Evolutionary conservation across 768 basidiomycete genomes (phyloP), one percentile per base, ranked within the genome.

Genomic region (Rhodosporidiobolus odoratus): DNA sequence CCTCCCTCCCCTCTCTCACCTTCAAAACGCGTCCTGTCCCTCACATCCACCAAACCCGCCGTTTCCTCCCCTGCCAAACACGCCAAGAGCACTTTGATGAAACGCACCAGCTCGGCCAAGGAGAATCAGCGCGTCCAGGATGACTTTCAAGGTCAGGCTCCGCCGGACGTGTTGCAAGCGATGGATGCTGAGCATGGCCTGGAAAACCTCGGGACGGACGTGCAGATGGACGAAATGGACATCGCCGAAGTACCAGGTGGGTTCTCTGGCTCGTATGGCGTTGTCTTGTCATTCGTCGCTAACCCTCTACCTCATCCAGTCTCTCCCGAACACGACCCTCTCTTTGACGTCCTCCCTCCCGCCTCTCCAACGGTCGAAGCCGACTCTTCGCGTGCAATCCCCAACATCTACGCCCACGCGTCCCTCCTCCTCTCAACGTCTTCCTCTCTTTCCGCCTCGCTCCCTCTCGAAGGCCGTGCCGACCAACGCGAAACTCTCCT

Each of bases 391-490:
- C 65, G 63, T 37, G 27, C 45, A n/a, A 62, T 74, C 56, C 62
- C 69, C 37, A 58, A 74, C 60, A 38, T 74, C 45, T 74, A 68
- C 62, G 58, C 66, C 0, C 73, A 74, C 66, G 73, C 73, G 27
- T 54, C 67, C 10, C 25, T 62, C 17, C 62, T 74, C 66, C 69
- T 74, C 50, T 62, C 65, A 32, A 65, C 73, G 16, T 65, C 86
- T 87, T 27, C 86, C 85, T 6, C 65, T 69, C 35, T 53, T 30
- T 48, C 66, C 80, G 69, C 83, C 38, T 41, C 63, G 8, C 63
- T 65, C 41, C 65, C 72, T 2, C 84, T 92, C 68, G 83, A 88
- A 47, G 90, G 90, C 48, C 89, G 91, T 73, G 83, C 85, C 37
- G 70, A 78, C 0, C 89, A 92, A 79, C 86, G 85, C 71, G 82